Percentiles rank a stretch among this genome's conserved stretches.
phyloP scores from a whole-genome alignment of 148 eudicot species.

The Vaccinium darrowii region DNA sequence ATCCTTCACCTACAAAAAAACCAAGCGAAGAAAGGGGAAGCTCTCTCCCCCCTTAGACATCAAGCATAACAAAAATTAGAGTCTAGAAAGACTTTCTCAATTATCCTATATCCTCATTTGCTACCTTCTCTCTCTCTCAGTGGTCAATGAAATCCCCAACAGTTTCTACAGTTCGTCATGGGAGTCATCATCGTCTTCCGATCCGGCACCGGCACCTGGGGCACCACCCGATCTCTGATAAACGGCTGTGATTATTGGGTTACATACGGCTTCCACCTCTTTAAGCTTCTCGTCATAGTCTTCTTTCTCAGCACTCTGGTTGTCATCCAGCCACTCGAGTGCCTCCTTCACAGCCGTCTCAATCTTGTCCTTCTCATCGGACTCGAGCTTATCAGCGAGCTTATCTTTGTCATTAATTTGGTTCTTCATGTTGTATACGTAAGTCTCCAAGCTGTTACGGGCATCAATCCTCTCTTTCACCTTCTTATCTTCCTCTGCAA shows the following conservation, averaged over 20 bases:
- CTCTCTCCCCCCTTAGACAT: conserved; percentile 6
- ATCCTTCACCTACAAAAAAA: conserved; percentile 8
- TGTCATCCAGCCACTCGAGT: conserved; percentile 54
- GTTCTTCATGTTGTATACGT: conserved; percentile 53
- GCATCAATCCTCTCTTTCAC: conserved; percentile 49
- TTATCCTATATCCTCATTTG: neutral
- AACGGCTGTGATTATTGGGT: conserved; percentile 46
- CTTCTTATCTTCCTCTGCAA: conserved; percentile 52
- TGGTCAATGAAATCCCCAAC: conserved; percentile 6
- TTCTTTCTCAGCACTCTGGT: conserved; percentile 48
- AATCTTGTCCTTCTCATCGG: conserved; percentile 53
- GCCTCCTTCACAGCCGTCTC: conserved; percentile 48
- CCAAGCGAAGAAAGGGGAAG: neutral
- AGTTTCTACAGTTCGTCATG: conserved; percentile 48
- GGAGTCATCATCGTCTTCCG: conserved; percentile 19
- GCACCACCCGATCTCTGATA: conserved; percentile 49
- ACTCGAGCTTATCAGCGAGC: conserved; percentile 47
- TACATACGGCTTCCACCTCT: conserved; percentile 52
- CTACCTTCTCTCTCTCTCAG: neutral
- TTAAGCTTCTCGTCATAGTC: conserved; percentile 51
- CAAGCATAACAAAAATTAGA: conserved; percentile 15
- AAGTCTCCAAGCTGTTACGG: conserved; percentile 45
- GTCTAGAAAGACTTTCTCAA: neutral
- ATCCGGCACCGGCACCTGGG: conserved; percentile 28
- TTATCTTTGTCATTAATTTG: conserved; percentile 44